phyloP scores from a whole-genome alignment of 352 stramenopile genomes.

The Phytophthora tubulina region DNA sequence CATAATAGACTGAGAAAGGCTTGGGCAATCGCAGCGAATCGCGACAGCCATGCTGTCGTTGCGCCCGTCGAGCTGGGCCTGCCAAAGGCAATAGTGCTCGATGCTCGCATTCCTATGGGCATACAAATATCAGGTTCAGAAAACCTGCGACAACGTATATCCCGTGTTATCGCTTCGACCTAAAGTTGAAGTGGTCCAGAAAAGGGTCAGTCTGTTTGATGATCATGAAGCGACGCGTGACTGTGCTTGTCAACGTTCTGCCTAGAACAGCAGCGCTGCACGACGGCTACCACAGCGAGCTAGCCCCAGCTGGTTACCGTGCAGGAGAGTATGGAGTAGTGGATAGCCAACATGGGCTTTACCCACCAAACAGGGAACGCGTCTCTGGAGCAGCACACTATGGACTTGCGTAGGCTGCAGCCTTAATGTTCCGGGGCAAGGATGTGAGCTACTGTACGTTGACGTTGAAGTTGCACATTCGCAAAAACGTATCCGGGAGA shows the following conservation, averaged over 20 bases:
- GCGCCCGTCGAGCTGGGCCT: constrained; percentile 6
- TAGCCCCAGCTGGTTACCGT: neutral
- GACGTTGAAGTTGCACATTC: neutral
- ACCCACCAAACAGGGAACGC: neutral
- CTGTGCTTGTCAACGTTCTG: neutral
- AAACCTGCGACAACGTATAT: constrained; percentile 10
- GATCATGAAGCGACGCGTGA: constrained; percentile 27
- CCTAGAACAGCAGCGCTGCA: neutral
- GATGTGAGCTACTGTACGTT: constrained; percentile 6
- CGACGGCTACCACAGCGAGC: neutral
- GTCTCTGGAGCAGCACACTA: constrained; percentile 20
- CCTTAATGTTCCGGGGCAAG: constrained; percentile 12
- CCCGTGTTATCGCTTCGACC: neutral
- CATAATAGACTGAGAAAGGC: neutral
- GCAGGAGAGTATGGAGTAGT: neutral
- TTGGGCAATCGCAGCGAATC: no score
- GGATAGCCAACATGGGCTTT: neutral
- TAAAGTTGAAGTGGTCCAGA: constrained; percentile 21
- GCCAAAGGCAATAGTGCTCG: neutral
- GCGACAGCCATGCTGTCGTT: neutral
- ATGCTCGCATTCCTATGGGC: neutral
- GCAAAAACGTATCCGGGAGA: no score
- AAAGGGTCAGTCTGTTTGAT: constrained; percentile 11
- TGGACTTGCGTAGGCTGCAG: constrained; percentile 5
- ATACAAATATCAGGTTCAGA: neutral